Evolutionary conservation across 1,284 basidiomycete genomes (phyloP), one percentile per base, ranked within the genome.

Genomic region (Apiotrichum laibachii): DNA sequence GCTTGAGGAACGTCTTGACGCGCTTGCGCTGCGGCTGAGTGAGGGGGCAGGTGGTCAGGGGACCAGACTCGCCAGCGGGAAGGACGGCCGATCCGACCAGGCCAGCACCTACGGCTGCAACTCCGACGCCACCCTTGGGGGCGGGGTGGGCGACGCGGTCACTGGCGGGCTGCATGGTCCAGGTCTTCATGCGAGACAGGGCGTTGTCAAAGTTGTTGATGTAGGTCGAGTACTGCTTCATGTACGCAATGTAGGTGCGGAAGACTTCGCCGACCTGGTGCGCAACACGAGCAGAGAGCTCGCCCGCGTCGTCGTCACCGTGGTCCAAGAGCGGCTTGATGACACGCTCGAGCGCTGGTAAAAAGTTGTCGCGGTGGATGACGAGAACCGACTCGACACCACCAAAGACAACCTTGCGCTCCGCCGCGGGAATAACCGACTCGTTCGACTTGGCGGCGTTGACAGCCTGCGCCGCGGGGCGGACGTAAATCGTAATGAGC

Each of bases 161-260:
- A 5, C 21, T 45, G 5, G 21, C 19, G 0, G 33, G 5, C 8
- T 31, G 45, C 10, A 35, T n/a, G 21, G 85, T 83, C 93, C 93
- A 97, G 56, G 85, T 83, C 74, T 88, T 88, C 70, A 96, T 86
- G 52, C 92, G 85, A 63, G 90, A 85, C 16, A 93, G 84, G 3
- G 92, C 89, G 71, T 88, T 90, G 75, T 96, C 92, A 76, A 95
- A 95, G 75, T 94, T 92, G 78, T 94, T 96, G 82, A 95, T 95
- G 76, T 95, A 97, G 43, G 88, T 89, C 50, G 91, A 93, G 77
- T 97, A 97, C 87, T 97, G 92, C 80, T 84, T 91, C 90, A 97
- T 91, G 81, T 95, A 95, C 10, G 92, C 91, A 43, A 91, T 90
- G 76, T 97, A 92, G 51, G 87, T 89, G 62, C 88, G 81, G 78